phyloP scores from a whole-genome alignment of 768 basidiomycete genomes.

The Cyclocybe aegerita region DNA sequence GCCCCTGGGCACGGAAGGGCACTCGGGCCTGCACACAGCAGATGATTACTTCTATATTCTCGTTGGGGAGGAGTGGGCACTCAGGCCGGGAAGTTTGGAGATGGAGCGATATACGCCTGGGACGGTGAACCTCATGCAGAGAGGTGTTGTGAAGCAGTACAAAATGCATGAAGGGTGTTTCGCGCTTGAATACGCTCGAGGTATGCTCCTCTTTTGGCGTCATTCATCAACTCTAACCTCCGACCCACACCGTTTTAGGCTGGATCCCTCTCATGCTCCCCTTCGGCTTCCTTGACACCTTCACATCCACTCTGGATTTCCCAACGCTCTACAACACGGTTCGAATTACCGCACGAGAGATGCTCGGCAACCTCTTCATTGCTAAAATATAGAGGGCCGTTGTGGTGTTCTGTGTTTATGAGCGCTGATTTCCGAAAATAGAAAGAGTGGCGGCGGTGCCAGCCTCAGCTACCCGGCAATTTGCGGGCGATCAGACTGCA shows the following conservation, averaged over 20 bases:
- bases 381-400: slow-evolving; percentile 71
- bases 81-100: slow-evolving; percentile 73
- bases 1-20: slow-evolving; percentile 95
- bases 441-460: too few relatives aligned
- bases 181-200: slow-evolving; percentile 92
- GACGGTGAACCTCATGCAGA: slow-evolving; percentile 76
- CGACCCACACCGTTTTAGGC: slow-evolving; percentile 44
- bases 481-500: too few relatives aligned
- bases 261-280: slow-evolving; percentile 98
- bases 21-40: slow-evolving; percentile 89
- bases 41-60: slow-evolving; percentile 99
- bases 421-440: too few relatives aligned
- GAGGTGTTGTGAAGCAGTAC: slow-evolving; percentile 92
- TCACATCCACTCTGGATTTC: slow-evolving; percentile 89
- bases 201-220: slow-evolving; percentile 40
- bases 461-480: too few relatives aligned
- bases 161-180: slow-evolving; percentile 97
- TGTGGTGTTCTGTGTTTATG: too few relatives aligned
- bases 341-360: slow-evolving; percentile 80
- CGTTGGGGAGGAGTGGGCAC: slow-evolving; percentile 94
- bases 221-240: neutral
- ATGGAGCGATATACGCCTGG: slow-evolving; percentile 88
- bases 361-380: slow-evolving; percentile 73
- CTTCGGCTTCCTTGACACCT: slow-evolving; percentile 84
- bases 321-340: slow-evolving; percentile 78